Evolutionary conservation across 2,329 filamentous ascomycete genomes (phyloP).

Genomic region (Dryadomyces sulphureus): DNA sequence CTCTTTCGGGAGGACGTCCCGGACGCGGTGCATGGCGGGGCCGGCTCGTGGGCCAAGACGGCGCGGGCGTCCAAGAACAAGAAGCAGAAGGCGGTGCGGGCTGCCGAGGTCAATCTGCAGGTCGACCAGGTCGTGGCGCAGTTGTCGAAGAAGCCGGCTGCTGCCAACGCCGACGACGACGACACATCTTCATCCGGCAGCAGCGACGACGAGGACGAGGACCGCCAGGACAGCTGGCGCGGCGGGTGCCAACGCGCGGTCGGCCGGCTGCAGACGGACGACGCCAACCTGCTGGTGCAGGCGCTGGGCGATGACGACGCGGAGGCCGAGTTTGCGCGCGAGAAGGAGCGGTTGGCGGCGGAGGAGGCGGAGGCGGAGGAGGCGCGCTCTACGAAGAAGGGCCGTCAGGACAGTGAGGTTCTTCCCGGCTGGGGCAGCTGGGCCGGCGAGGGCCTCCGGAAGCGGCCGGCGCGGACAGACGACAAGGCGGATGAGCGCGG

Average conservation of each 20-base stretch:
- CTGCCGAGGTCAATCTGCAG: not conserved
- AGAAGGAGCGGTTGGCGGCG: slow-evolving; percentile 60
- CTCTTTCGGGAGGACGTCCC: not conserved
- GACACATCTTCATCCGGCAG: not conserved
- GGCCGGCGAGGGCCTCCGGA: slow-evolving; percentile 71
- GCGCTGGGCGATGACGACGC: slow-evolving; percentile 77
- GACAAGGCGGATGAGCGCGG: slow-evolving; percentile 52
- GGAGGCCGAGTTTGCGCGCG: slow-evolving; percentile 60
- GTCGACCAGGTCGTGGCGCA: slow-evolving; percentile 1
- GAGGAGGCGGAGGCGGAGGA: slow-evolving; percentile 78
- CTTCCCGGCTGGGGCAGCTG: slow-evolving; percentile 90
- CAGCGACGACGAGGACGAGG: not conserved
- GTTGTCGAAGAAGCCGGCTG: not conserved
- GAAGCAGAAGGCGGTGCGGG: not conserved
- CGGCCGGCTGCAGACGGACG: not conserved
- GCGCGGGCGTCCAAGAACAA: not conserved
- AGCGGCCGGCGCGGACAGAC: slow-evolving; percentile 13
- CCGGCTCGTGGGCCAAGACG: slow-evolving; percentile 6
- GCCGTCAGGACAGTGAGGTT: slow-evolving; percentile 48
- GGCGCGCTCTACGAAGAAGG: slow-evolving; percentile 16
- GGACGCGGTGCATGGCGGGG: slow-evolving; percentile 3
- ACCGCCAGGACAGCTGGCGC: not conserved
- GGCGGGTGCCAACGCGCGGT: not conserved
- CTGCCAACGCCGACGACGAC: not conserved
- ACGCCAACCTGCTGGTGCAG: slow-evolving; percentile 49